phyloP scores from a whole-genome alignment of 345 rosid species.

The Populus simonii region DNA sequence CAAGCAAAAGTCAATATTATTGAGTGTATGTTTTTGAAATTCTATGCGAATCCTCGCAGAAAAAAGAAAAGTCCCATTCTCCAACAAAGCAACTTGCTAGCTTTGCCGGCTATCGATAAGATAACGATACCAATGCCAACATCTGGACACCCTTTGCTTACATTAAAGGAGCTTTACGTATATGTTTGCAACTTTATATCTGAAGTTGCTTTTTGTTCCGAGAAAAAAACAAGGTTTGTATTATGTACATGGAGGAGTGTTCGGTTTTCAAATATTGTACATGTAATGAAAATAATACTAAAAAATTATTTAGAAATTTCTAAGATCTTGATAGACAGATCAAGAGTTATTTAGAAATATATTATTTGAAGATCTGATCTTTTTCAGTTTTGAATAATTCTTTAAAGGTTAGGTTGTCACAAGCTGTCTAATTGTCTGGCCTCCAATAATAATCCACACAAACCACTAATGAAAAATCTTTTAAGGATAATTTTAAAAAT shows the following conservation, averaged over 20 bases:
- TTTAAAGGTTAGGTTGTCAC: no score
- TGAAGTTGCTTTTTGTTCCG: not conserved
- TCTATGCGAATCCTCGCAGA: slow-evolving; percentile 9
- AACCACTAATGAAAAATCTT: no score
- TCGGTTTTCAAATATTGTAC: no score
- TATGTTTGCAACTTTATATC: not conserved
- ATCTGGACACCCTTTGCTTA: not conserved
- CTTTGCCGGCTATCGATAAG: slow-evolving; percentile 1
- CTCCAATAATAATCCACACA: no score
- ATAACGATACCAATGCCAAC: not conserved
- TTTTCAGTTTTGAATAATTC: no score
- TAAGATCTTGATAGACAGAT: no score
- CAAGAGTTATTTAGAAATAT: no score
- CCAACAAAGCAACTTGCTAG: not conserved
- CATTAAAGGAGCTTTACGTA: slow-evolving; percentile 1
- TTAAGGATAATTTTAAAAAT: no score
- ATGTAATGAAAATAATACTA: no score
- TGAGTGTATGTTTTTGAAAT: not conserved
- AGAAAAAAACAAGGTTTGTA: not conserved
- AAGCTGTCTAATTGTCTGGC: accelerated
- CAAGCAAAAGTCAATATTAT: not conserved
- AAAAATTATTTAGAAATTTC: no score
- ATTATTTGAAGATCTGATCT: no score
- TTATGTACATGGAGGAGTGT: not conserved
- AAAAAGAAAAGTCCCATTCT: slow-evolving; percentile 2